phyloP scores from a whole-genome alignment of 495 filamentous ascomycete genomes.

The Lasiosphaeria hispida region DNA sequence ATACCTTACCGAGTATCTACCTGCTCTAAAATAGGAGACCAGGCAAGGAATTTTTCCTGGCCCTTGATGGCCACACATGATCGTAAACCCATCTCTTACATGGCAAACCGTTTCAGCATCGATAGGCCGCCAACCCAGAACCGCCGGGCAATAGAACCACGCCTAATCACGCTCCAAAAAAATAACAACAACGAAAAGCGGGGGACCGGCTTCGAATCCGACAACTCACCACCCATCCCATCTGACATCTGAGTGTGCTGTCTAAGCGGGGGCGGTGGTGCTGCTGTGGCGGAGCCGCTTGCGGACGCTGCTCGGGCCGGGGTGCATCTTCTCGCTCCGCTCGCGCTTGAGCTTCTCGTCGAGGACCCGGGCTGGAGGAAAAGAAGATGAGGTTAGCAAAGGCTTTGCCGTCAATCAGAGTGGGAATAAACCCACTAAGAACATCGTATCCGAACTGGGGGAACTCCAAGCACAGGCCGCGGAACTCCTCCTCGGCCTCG shows the following conservation, averaged over 20 bases:
- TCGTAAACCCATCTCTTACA: no score
- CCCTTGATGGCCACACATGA: no score
- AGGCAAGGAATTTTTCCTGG: no score
- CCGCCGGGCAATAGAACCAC: no score
- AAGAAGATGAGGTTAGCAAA: slow-evolving; percentile 7
- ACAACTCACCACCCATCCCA: background rate
- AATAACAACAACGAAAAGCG: no score
- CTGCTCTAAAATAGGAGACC: no score
- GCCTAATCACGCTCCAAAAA: no score
- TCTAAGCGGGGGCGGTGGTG: slow-evolving; percentile 13
- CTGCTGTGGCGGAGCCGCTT: slow-evolving; percentile 52
- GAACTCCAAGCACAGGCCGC: slow-evolving; percentile 77
- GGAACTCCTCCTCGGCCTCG: slow-evolving; percentile 80
- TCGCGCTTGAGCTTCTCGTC: slow-evolving; percentile 60
- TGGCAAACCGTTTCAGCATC: no score
- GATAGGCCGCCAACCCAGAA: no score
- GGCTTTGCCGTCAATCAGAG: background rate
- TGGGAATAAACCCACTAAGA: slow-evolving; percentile 50
- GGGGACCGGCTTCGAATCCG: no score
- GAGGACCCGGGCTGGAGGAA: slow-evolving; percentile 49
- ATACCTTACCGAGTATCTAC: no score
- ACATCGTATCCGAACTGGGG: slow-evolving; percentile 92
- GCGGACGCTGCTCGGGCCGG: slow-evolving; percentile 44
- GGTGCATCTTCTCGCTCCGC: slow-evolving; percentile 52
- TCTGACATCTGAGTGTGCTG: background rate